A percentile compares a stretch with the other conserved stretches of the same genome.
Conservation (phyloP, 2,329 filamentous ascomycete species). For the Pyricularia grisea region DNA sequence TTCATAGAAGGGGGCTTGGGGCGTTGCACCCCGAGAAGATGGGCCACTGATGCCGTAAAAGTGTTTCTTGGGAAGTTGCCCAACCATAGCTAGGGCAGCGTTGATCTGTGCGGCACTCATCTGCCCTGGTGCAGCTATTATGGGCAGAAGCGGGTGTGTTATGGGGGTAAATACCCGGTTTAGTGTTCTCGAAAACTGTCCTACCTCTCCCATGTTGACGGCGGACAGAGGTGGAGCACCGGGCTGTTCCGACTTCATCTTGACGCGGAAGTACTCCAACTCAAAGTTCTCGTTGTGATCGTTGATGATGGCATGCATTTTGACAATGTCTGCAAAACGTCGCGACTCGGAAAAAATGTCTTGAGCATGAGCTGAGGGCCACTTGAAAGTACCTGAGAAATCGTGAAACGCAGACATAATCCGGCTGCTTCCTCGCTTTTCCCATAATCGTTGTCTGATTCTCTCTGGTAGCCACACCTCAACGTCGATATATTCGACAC, state of each 20-base stretch:
- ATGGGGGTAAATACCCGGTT: slow-evolving; percentile 85
- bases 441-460: slow-evolving; percentile 58
- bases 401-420: slow-evolving; percentile 92
- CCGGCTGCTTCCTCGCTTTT: slow-evolving; percentile 65
- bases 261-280: slow-evolving; percentile 78
- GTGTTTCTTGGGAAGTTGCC: slow-evolving; percentile 68
- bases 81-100: slow-evolving; percentile 65
- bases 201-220: slow-evolving; percentile 81
- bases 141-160: slow-evolving; percentile 73
- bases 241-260: slow-evolving; percentile 59
- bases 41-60: slow-evolving; percentile 73
- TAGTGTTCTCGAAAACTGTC: slow-evolving; percentile 72
- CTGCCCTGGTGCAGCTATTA: slow-evolving; percentile 79
- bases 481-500: slow-evolving; percentile 82
- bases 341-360: slow-evolving; percentile 62
- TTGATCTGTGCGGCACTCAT: slow-evolving; percentile 83
- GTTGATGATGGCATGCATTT: slow-evolving; percentile 81
- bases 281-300: slow-evolving; percentile 83
- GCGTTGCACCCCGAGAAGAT: slow-evolving; percentile 50
- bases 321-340: slow-evolving; percentile 75
- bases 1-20: slow-evolving; percentile 77
- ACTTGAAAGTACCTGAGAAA: slow-evolving; percentile 76
- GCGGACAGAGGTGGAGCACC: slow-evolving; percentile 67
- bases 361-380: slow-evolving; percentile 66
- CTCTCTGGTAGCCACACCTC: slow-evolving; percentile 78